These are phyloP conservation scores for Trametes elegans DNA, from an alignment of 768 basidiomycete genomes.

Conservation along the genomic window DNA sequence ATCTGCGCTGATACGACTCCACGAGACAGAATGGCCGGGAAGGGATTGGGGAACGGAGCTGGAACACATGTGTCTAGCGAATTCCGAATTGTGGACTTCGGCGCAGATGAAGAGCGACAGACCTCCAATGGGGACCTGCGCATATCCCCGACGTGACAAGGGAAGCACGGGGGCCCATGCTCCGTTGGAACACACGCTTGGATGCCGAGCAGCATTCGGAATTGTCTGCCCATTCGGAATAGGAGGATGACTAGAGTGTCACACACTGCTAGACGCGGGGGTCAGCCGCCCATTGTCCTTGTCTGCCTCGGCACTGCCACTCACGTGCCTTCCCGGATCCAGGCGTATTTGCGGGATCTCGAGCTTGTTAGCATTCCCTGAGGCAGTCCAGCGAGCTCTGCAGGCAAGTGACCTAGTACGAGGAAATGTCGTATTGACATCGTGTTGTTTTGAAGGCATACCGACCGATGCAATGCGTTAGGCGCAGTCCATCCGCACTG, in stretches of 20 bases:
- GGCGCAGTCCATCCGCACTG: too few relatives aligned
- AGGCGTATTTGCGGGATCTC: too few relatives aligned
- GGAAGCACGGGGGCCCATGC: slow-evolving; percentile 6
- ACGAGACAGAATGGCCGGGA: not conserved
- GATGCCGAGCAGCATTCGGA: slow-evolving; percentile 15
- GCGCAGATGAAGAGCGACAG: not conserved
- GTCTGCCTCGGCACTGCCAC: slow-evolving; percentile 2
- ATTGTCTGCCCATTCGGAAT: slow-evolving; percentile 15
- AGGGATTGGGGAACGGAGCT: slow-evolving; percentile 9
- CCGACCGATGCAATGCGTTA: too few relatives aligned
- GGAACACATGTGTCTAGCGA: slow-evolving; percentile 12
- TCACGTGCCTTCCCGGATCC: not conserved
- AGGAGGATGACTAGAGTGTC: slow-evolving; percentile 2
- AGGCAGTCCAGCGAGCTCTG: too few relatives aligned
- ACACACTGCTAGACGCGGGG: too few relatives aligned
- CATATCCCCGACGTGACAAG: slow-evolving; percentile 9
- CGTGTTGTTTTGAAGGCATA: too few relatives aligned
- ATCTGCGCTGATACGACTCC: not conserved
- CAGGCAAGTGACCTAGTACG: not conserved
- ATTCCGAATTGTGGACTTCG: slow-evolving; percentile 22
- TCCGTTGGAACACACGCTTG: slow-evolving; percentile 1
- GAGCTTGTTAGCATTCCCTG: too few relatives aligned
- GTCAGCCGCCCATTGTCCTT: too few relatives aligned
- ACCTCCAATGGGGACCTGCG: slow-evolving; percentile 10
- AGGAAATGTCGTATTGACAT: too few relatives aligned